These are phyloP conservation scores for Grifola frondosa DNA, from an alignment of 1,284 basidiomycete species.

Conservation along the genomic window DNA sequence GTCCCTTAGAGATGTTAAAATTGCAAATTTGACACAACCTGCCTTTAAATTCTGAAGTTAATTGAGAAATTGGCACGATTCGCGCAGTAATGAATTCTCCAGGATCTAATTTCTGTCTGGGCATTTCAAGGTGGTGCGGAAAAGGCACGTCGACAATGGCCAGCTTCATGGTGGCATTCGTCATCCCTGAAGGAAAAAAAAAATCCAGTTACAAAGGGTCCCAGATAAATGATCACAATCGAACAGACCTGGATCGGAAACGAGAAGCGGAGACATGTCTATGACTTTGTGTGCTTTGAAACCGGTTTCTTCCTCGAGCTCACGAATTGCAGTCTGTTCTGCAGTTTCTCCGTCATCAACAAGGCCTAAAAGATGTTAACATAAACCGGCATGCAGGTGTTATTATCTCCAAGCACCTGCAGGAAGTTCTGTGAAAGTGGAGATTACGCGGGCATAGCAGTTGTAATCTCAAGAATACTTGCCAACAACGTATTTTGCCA, in stretches of 20 bases:
- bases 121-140: conserved; percentile 56
- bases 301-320: conserved; percentile 90
- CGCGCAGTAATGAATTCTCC: conserved; percentile 82
- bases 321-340: conserved; percentile 77
- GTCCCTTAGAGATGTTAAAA: not conserved
- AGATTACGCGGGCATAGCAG: no score
- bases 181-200: conserved; percentile 58
- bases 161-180: conserved; percentile 80
- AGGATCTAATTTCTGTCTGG: conserved; percentile 67
- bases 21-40: conserved; percentile 12
- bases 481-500: conserved; percentile 75
- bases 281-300: conserved; percentile 67
- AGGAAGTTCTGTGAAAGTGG: conserved; percentile 72
- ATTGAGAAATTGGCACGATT: conserved; percentile 65
- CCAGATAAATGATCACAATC: no score
- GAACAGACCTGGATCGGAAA: conserved; percentile 71
- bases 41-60: conserved; percentile 70
- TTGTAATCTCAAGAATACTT: conserved; percentile 23
- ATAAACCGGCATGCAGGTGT: not conserved
- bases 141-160: conserved; percentile 65
- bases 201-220: no score
- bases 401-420: conserved; percentile 51
- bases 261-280: conserved; percentile 68
- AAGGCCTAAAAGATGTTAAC: conserved; percentile 54
- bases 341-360: conserved; percentile 82